Base-by-base conservation (phyloP, 2,329 filamentous ascomycete genomes). In the Exophiala alcalophila region DNA sequence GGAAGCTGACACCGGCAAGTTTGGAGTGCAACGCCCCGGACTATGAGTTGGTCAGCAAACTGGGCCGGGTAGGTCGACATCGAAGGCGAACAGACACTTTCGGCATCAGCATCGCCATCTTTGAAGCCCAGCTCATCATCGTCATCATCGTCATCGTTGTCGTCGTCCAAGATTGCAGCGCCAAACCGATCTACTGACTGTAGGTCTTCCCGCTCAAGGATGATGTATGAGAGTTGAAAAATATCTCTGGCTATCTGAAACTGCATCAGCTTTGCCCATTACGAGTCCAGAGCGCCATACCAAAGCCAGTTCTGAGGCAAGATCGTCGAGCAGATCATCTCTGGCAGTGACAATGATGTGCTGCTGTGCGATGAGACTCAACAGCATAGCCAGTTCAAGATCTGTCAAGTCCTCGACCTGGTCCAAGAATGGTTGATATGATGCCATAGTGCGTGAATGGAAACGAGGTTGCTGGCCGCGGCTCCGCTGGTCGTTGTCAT, bases 341-440 rank as follows among this genome's bases (percentile, higher is more conserved):
- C 81, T 77, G 11, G 86, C 85, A 65, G 88, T 84, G 59, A 97
- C 80, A 56, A 97, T 81, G 67, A 88, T 95, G 64, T 97, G 90
- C 64, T 95, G 86, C 53, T 83, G 77, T 47, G 83, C 81, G 50
- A 89, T 75, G 37, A 97, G 77, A 60, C 84, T 90, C 36, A 96
- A 77, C 27, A 97, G 74, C 10, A 85, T 70, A 16, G 91, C 92
- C 47, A 97, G 78, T 67, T 96, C 90, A 27, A 96, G 74, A 68
- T 96, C 90, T 59, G 83, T 86, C 51, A 97, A 73, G 55, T 80
- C 76, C 59, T 90, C 84, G 56, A 94, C 77, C 64, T 83, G 84
- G 51, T 77, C 72, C 49, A 83, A 69, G 50, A 89, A 72, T 43
- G 67, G 65, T 59, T 76, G 71, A 68, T 78, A 71, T 68, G 78